These are phyloP conservation scores for Yamadazyma scolyti DNA, from an alignment of 805 yeast genomes.

Conservation along the genomic window DNA sequence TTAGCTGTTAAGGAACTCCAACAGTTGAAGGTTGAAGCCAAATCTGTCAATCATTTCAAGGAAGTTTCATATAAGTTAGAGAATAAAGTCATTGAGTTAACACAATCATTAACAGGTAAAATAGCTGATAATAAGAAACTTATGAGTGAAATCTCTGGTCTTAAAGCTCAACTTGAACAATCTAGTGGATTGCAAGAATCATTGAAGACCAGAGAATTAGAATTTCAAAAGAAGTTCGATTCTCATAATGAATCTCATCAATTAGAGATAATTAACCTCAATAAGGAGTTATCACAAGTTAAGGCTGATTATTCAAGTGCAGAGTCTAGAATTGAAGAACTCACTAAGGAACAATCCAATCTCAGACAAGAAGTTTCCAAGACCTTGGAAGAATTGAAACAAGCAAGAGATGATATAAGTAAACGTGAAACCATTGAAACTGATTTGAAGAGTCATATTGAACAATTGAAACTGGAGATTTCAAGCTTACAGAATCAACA, in stretches of 20 bases:
- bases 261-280: slow-evolving; percentile 45
- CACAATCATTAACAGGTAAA: slow-evolving; percentile 76
- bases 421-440: slow-evolving; percentile 62
- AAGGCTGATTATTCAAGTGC: slow-evolving; percentile 57
- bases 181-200: slow-evolving; percentile 50
- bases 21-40: slow-evolving; percentile 77
- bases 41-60: slow-evolving; percentile 82
- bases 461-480: slow-evolving; percentile 50
- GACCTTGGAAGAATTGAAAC: slow-evolving; percentile 58
- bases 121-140: slow-evolving; percentile 79
- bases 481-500: slow-evolving; percentile 39
- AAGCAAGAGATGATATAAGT: slow-evolving; percentile 54
- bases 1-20: slow-evolving; percentile 65
- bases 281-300: slow-evolving; percentile 52
- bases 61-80: slow-evolving; percentile 92
- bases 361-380: slow-evolving; percentile 61
- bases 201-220: slow-evolving; percentile 53
- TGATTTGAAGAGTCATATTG: slow-evolving; percentile 61
- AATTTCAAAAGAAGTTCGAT: slow-evolving; percentile 45
- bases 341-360: slow-evolving; percentile 57
- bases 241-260: slow-evolving; percentile 45
- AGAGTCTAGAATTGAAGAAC: slow-evolving; percentile 53
- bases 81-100: slow-evolving; percentile 94
- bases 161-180: slow-evolving; percentile 47
- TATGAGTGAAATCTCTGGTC: slow-evolving; percentile 52